These are phyloP conservation scores for rapeseed (Brassica napus) DNA, from an alignment of 345 rosid species.

Conservation along the genomic window Da-Ae NC_063444.1:46981501-46982000, in stretches of 20 bases:
- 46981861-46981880: neutral
- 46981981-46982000: no score
- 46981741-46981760: conserved; percentile 3
- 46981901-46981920: neutral
- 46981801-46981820: neutral
- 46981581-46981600: neutral
- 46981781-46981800: neutral
- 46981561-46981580: neutral
- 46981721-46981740: neutral
- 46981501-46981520: conserved; percentile 28
- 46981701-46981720: neutral
- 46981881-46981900: neutral
- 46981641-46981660: neutral
- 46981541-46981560: conserved; percentile 1
- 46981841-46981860: neutral
- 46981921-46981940: neutral
- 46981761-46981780: neutral
- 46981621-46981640: neutral
- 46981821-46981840: neutral
- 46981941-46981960: neutral
- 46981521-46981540: conserved; percentile 27
- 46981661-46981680: neutral
- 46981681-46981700: neutral
- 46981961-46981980: no score
- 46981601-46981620: neutral